Evolutionary conservation across 345 rosid genomes (phyloP), one percentile per base, ranked within the genome.

Genomic region (Citrus inodora): DNA sequence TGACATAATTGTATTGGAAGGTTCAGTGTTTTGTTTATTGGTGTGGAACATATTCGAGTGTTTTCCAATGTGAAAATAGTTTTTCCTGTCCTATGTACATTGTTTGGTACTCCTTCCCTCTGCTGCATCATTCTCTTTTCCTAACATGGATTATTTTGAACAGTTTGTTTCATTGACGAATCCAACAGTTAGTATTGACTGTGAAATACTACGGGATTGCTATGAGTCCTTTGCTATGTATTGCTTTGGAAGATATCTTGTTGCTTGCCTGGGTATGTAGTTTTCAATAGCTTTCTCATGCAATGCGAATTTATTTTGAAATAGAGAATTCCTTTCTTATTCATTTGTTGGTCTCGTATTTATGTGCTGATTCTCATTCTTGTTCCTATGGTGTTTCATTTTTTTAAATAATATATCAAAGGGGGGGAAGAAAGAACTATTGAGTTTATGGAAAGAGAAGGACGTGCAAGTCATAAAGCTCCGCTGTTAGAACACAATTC

Each of bases 181-280:
- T 76, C 98, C 99, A 80, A 86, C 97, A 76, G 87, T 93, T 77
- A 92, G 98, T 81, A 95, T 97, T 84, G 93, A 97, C 81, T 85
- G 91, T 78, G 97, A 86, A 81, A 93, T 92, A 81, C 90, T 97
- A 60, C 92, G 99, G 77, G 99, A 97, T 85, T 88, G 99, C 89
- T 97, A 97, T 75, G 99, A 97, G 81, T 93, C 99, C 73, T 97
- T 97, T 83, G 99, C 99, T 77, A 94, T 97, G 98, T 97, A 97
- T 89, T 97, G 99, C 90, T 97, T 97, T 80, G 99, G 98, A 85
- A 91, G 99, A 88, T 94, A 97, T 85, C 97, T 97, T 70, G 87
- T 94, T 77, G 99, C 98, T 25, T 97, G 99, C 94, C 74, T 97
- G 80, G 99, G 99, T 96, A 91, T 69, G 88, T 80, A 74, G 33